Base-by-base conservation (phyloP, 1,284 basidiomycete genomes). In the Tylopilus orsonianus region DNA sequence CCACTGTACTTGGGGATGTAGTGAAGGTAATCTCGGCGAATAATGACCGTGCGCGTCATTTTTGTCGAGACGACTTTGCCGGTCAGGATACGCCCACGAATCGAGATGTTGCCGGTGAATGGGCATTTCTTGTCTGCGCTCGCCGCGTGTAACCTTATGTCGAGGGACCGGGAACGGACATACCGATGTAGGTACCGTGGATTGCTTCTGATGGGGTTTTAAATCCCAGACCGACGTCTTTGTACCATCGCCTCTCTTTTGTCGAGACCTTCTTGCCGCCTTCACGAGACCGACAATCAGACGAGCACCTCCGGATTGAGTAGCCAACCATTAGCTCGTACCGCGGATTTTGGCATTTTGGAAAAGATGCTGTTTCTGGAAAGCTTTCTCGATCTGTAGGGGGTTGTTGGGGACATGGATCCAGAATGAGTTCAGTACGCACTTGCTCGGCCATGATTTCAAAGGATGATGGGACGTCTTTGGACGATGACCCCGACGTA, bases 11-110 rank as follows among this genome's bases (percentile, higher is more conserved):
- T 99, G 64, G 95, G 93, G 69, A 99, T 85, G 76, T 92, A 99
- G 80, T 98, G 97, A 48, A 96, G 85, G 74, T 98, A 99, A 72
- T 99, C 97, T 68, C 97, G 83, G 59, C 97, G 95, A 77, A 99
- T 94, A 76, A 99, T 85, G 71, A 98, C 83, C 55, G 97, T 99
- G 68, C 97, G 93, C 72, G 89, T 97, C 97, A 99, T 99, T 83
- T 99, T 99, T 44, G 95, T 97, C 58, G 96, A 98, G 52, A 99
- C 79, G 59, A 99, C 95, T 71, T 90, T 90, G 72, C 97, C 97
- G 52, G 93, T 96, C 60, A 99, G 78, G 76, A 99, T 98, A 69
- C 97, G 96, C 56, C 97, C 97, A 73, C 97, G 96, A 74, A 99
- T 99, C 50, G 97, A 98, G 64, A 97, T 79, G 59, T 93, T 79